Evolutionary conservation across 257 asterid species (phyloP).

Genomic region (Gentiana straminea): DNA sequence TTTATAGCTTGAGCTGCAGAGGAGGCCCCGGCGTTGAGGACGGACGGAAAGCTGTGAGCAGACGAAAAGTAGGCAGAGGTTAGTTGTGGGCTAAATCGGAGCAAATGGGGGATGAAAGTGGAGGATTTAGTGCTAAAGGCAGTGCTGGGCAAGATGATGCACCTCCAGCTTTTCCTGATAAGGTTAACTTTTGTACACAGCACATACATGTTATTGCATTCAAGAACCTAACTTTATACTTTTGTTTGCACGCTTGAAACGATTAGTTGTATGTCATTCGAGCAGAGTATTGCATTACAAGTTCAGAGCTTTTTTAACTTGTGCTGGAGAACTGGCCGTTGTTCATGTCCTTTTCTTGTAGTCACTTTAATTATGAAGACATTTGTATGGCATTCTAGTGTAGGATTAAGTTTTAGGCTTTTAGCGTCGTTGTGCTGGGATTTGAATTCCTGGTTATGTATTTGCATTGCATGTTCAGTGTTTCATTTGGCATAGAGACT

Average conservation of each 20-base stretch:
- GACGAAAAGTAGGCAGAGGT: slow-evolving; percentile 7
- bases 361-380: too few relatives aligned
- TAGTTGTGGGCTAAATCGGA: slow-evolving; percentile 8
- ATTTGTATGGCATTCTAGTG: too few relatives aligned
- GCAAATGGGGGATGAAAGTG: slow-evolving; percentile 33
- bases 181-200: slow-evolving; percentile 12
- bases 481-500: neutral
- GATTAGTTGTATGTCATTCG: neutral
- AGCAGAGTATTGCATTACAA: too few relatives aligned
- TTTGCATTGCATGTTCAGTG: neutral
- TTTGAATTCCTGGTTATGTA: neutral
- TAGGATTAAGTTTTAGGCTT: too few relatives aligned
- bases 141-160: slow-evolving; percentile 20
- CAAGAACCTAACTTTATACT: neutral
- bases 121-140: slow-evolving; percentile 33
- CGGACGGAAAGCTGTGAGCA: neutral
- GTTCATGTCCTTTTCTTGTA: too few relatives aligned
- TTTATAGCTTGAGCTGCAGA: neutral
- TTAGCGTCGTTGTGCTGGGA: neutral
- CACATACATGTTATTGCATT: neutral
- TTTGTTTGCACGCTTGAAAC: neutral
- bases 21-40: neutral
- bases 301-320: too few relatives aligned
- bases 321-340: too few relatives aligned
- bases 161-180: slow-evolving; percentile 26